A percentile compares a stretch with the other conserved stretches of the same genome.
Evolutionary conservation across 352 stramenopile species (phyloP).

Genomic region (Globisporangium radiosum): DNA sequence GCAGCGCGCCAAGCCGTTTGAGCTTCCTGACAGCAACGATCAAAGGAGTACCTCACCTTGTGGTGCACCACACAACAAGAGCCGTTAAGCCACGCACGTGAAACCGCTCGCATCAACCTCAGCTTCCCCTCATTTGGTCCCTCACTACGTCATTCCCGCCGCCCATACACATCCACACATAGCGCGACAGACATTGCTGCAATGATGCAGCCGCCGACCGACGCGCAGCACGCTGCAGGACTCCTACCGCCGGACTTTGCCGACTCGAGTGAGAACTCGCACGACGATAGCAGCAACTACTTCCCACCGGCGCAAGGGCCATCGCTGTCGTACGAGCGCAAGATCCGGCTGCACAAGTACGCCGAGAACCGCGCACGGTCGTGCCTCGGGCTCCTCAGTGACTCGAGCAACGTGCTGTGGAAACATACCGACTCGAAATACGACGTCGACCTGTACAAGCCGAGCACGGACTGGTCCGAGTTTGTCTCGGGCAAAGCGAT

Average conservation of each 20-base stretch:
- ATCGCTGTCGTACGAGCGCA: slow-evolving; percentile 80
- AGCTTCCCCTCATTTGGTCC: too few relatives aligned
- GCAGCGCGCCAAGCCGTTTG: too few relatives aligned
- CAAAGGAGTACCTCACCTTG: too few relatives aligned
- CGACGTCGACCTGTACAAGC: slow-evolving; percentile 79
- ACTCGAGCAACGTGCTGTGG: slow-evolving; percentile 75
- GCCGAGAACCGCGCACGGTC: slow-evolving; percentile 78
- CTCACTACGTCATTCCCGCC: too few relatives aligned
- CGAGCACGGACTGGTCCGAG: slow-evolving; percentile 82
- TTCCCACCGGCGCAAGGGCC: slow-evolving; percentile 50
- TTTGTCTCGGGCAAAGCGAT: slow-evolving; percentile 81
- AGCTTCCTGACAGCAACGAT: too few relatives aligned
- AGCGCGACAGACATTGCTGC: neutral
- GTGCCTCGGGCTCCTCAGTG: slow-evolving; percentile 61
- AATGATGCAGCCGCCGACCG: slow-evolving; percentile 3
- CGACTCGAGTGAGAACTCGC: slow-evolving; percentile 60
- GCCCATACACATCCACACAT: neutral
- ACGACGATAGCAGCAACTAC: slow-evolving; percentile 37
- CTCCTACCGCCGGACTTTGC: slow-evolving; percentile 35
- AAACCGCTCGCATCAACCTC: too few relatives aligned
- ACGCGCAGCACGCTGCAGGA: neutral
- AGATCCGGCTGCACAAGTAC: slow-evolving; percentile 81
- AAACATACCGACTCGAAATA: slow-evolving; percentile 77
- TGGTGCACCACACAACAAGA: too few relatives aligned
- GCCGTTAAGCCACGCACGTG: too few relatives aligned